Conservation (phyloP, 2,329 filamentous ascomycete genomes). For the Pyricularia pennisetigena region DNA sequence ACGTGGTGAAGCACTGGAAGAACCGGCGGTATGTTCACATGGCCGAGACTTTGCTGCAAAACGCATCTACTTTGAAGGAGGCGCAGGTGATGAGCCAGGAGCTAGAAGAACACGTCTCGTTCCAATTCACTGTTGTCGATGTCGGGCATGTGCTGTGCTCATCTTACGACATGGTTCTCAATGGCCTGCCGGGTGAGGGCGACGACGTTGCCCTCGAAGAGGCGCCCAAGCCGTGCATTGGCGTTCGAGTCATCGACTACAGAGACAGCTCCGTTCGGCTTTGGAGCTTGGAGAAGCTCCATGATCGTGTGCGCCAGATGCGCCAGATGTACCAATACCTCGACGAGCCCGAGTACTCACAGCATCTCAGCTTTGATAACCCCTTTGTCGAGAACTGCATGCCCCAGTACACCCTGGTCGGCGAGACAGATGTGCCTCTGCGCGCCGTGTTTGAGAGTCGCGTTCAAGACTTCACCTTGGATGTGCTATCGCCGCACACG, state of each 20-base stretch:
- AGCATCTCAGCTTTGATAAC: conserved; percentile 86
- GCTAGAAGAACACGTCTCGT: conserved; percentile 84
- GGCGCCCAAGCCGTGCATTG: conserved; percentile 81
- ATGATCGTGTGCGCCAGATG: conserved; percentile 82
- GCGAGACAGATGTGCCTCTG: conserved; percentile 86
- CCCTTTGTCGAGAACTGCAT: conserved; percentile 88
- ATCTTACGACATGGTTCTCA: conserved; percentile 92
- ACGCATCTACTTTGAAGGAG: conserved; percentile 83
- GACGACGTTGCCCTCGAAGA: conserved; percentile 72
- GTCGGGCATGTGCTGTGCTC: conserved; percentile 81
- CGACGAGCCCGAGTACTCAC: conserved; percentile 86
- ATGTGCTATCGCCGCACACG: conserved; percentile 88
- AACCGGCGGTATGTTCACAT: conserved; percentile 83
- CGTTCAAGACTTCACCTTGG: conserved; percentile 87
- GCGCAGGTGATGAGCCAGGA: conserved; percentile 97
- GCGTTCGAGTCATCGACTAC: conserved; percentile 84
- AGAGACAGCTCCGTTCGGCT: conserved; percentile 76
- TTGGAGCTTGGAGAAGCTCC: conserved; percentile 91
- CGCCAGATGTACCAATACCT: conserved; percentile 95
- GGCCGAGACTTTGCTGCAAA: conserved; percentile 83
- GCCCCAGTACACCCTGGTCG: conserved; percentile 84
- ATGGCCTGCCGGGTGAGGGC: conserved; percentile 78
- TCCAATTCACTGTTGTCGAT: conserved; percentile 91
- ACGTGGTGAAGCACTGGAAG: conserved; percentile 65
- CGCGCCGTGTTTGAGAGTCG: conserved; percentile 88